Percentiles rank a stretch among this genome's conserved stretches.
These are phyloP conservation scores for Cyclotella kingstonii DNA, from an alignment of 108 stramenopile species.

Conservation along the genomic window DNA sequence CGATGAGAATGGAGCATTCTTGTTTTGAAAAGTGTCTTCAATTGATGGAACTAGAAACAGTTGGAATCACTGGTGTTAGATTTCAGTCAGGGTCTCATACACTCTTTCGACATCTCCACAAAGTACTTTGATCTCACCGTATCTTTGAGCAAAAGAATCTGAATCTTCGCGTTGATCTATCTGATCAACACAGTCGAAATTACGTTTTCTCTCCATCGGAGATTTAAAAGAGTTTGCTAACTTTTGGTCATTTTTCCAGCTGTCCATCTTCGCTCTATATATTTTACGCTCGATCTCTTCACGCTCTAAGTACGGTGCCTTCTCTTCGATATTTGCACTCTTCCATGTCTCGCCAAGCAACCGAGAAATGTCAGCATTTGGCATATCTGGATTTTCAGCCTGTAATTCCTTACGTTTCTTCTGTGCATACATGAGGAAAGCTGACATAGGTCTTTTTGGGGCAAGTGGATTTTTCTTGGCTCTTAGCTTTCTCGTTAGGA, in stretches of 20 bases:
- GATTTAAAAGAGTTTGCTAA: constrained; percentile 15
- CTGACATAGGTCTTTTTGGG: constrained; percentile 40
- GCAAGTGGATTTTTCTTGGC: constrained; percentile 43
- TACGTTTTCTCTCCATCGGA: not conserved
- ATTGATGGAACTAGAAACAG: too few relatives aligned
- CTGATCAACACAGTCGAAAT: not conserved
- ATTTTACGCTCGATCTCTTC: constrained; percentile 28
- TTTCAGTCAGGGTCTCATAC: too few relatives aligned
- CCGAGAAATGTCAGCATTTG: constrained; percentile 40
- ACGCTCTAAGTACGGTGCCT: constrained; percentile 32
- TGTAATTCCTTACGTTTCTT: constrained; percentile 16
- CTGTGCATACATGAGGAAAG: constrained; percentile 39
- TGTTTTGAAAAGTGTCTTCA: too few relatives aligned
- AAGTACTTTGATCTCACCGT: too few relatives aligned
- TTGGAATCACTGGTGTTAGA: too few relatives aligned
- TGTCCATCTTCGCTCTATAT: constrained; percentile 39
- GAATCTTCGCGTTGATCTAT: constrained; percentile 28
- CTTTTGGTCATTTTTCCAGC: constrained; percentile 35
- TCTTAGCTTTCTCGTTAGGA: constrained; percentile 22
- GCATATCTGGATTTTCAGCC: constrained; percentile 35
- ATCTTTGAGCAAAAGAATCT: constrained; percentile 11
- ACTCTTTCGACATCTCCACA: too few relatives aligned
- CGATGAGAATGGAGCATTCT: too few relatives aligned
- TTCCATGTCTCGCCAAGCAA: constrained; percentile 29
- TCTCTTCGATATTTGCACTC: constrained; percentile 5